Evolutionary conservation across 139 green algal species (phyloP), one percentile per base, ranked within the genome.

Genomic region (Coelastrella sp.): DNA sequence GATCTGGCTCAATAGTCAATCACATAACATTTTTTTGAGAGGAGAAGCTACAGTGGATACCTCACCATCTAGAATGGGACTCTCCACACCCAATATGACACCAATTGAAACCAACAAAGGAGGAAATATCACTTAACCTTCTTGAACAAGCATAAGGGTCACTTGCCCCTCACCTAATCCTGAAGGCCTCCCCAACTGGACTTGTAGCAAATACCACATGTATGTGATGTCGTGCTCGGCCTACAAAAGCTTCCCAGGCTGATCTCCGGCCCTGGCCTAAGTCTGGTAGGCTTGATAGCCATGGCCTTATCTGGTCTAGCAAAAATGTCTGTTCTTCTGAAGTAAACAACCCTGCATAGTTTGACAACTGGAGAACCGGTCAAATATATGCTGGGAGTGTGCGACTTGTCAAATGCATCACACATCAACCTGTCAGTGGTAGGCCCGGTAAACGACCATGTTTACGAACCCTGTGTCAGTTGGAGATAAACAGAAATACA

Each of bases 201-300:
- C 92, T 96, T 92, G 98, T 97, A 80, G 94, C 94, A 80, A 98
- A 94, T 76, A 98, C 92, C 47, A 97, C 76, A 92, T 98, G 97
- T 66, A 98, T 93, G 91, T 98, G 97, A 68, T 97, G 92, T 6
- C 95, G 90, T 91, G 92, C 13, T 13, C 86, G 23, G 56, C 60
- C 22, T 22, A 98, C 97, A 91, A 99, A 98, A 13, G 94, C 92
- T 75, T 97, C 97, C 93, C 89, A 95, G 64, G 97, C 95, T 87
- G 91, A 95, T 19, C 97, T 94, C 89, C 95, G 96, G 91, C 97
- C 96, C 91, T 97, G 96, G 17, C 87, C 86, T 6, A 95, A 47
- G 8, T 79, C 85, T 54, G 91, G 19, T 54, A 79, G 86, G 58
- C 74, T 59, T 5, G 76, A 56, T 17, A 90, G 54, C 91, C 91